These are phyloP conservation scores for Lactarius hatsudake DNA, from an alignment of 768 basidiomycete genomes.

Conservation along the genomic window DNA sequence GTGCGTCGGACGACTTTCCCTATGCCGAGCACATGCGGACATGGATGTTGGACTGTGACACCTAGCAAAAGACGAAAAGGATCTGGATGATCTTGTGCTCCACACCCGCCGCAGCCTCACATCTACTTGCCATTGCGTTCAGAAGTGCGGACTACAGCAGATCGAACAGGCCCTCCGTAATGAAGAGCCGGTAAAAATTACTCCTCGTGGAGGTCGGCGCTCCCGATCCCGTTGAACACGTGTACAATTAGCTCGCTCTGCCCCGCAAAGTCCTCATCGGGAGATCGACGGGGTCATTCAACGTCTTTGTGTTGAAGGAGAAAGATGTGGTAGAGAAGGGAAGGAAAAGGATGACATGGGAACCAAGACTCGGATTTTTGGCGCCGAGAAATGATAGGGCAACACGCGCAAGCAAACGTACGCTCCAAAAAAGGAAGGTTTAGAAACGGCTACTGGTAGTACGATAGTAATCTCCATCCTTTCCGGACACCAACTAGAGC, in stretches of 20 bases:
- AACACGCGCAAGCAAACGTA: too few species aligned
- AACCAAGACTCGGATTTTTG: too few species aligned
- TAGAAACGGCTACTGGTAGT: too few species aligned
- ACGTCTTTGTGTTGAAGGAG: slow-evolving; percentile 32
- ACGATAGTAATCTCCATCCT: too few species aligned
- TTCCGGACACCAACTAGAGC: too few species aligned
- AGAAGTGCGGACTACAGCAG: slow-evolving; percentile 32
- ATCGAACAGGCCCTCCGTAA: slow-evolving; percentile 90
- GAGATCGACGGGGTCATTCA: slow-evolving; percentile 93
- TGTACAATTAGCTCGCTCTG: slow-evolving; percentile 87
- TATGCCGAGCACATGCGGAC: slow-evolving; percentile 87
- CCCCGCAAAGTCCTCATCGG: slow-evolving; percentile 91
- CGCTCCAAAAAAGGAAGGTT: too few species aligned
- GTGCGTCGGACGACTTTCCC: slow-evolving; percentile 85
- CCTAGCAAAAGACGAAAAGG: slow-evolving; percentile 87
- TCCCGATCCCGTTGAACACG: slow-evolving; percentile 90
- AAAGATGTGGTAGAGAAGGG: too few species aligned
- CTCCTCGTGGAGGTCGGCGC: slow-evolving; percentile 90
- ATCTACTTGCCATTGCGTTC: too few species aligned
- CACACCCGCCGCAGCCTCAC: too few species aligned
- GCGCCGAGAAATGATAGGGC: too few species aligned
- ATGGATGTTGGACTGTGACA: slow-evolving; percentile 92
- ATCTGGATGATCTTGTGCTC: too few species aligned
- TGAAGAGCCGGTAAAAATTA: slow-evolving; percentile 98
- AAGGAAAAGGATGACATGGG: too few species aligned